Base-by-base conservation (phyloP, 177 flowering plant genomes). In the Vitis hybrid region DNA sequence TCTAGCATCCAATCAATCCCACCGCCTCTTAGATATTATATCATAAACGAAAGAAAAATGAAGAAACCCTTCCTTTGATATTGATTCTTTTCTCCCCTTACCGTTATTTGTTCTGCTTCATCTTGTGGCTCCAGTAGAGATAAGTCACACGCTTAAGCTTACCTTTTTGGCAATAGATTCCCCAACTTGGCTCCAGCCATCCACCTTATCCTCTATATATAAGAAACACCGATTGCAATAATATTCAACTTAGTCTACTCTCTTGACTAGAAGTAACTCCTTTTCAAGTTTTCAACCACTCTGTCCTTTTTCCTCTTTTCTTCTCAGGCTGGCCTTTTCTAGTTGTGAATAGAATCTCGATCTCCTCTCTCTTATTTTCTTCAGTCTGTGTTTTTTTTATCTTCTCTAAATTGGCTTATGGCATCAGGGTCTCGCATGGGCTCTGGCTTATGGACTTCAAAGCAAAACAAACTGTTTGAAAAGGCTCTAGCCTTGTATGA, bases 401-500 rank as follows among this genome's bases (percentile, higher is more conserved):
- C n/a, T 26, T 52, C 62, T 14, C 11, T 15, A 3, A 26, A 29
- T 31, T 16, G 10, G 9, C 10, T 14, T 51, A 83, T 85, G 86
- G 83, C 82, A 20, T 81, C 86, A 51, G 74, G 74, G 70, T 80
- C 84, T 10, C 65, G 65, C 45, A 39, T 4, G 19, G 19, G 63
- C 14, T 70, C 77, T 4, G 51, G 73, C 15, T 62, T 81, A 12
- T 87, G 90, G 90, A 85, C 90, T 5, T 58, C 72, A 18, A 75
- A 74, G 64, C 84, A 87, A 68, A 83, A 87, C 81, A 87, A 87
- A 33, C 60, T 65, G 55, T 87, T 87, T 48, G 90, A 87, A 50
- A 75, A 73, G 74, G 88, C 88, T 3, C 62, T 87, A 3, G 90
- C 90, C 45, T 53, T 70, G 68, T 82, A 75, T 62, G 86, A 87